A percentile compares a stretch with the other conserved stretches of the same genome.
Evolutionary conservation across 495 filamentous ascomycete genomes (phyloP).

Genomic region (Hyaloscypha finlandica): DNA sequence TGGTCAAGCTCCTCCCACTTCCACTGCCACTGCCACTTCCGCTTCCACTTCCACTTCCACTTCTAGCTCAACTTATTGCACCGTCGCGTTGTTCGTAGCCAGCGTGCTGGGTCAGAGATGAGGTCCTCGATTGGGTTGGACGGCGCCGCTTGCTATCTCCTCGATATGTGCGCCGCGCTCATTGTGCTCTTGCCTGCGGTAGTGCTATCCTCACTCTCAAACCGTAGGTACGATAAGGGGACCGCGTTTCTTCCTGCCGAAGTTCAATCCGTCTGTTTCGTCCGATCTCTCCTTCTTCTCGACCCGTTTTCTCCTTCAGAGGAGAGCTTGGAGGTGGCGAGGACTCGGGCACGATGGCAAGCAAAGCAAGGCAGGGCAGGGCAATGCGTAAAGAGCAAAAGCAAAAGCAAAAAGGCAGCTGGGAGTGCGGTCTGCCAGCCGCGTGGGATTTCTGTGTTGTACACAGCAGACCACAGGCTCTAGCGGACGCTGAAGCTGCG

Average conservation of each 20-base stretch:
- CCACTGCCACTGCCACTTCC: background rate
- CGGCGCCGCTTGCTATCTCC: constrained; percentile 6
- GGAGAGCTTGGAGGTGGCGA: too few relatives aligned
- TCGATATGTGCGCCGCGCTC: background rate
- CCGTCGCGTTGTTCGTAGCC: background rate
- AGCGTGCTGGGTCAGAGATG: background rate
- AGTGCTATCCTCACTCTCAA: background rate
- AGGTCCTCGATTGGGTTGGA: background rate
- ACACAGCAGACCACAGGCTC: background rate
- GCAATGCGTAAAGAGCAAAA: too few relatives aligned
- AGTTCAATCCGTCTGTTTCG: too few relatives aligned
- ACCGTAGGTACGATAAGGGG: background rate
- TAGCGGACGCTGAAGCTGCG: background rate
- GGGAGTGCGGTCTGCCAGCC: constrained; percentile 3
- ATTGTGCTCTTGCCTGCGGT: background rate
- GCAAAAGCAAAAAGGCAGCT: constrained; percentile 2
- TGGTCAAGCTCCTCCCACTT: background rate
- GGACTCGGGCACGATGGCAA: too few relatives aligned
- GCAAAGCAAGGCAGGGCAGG: background rate
- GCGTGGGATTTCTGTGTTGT: constrained; percentile 13
- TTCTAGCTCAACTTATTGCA: background rate
- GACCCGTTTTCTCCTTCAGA: too few relatives aligned
- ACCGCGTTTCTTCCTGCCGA: background rate
- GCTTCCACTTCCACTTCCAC: background rate
- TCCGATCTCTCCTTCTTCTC: too few relatives aligned